phyloP scores from a whole-genome alignment of 164 flowering plant species.

The Berberis thunbergii region DNA sequence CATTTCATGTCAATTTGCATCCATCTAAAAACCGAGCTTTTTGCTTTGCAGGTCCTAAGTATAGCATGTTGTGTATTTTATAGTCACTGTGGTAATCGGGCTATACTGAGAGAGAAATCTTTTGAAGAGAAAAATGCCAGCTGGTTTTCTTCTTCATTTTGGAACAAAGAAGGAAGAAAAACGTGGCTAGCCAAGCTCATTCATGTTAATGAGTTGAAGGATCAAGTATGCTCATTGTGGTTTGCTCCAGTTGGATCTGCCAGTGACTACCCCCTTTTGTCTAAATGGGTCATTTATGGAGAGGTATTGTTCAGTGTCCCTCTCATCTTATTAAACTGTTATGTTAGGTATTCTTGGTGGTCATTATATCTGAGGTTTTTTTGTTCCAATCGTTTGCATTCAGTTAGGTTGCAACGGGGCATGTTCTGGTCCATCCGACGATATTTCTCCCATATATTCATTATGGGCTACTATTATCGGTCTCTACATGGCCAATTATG shows the following conservation, averaged over 20 bases:
- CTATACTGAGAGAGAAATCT: conserved; percentile 49
- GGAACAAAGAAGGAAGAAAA: conserved; percentile 68
- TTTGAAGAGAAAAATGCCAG: conserved; percentile 47
- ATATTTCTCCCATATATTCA: conserved; percentile 93
- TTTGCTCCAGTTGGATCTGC: conserved; percentile 99
- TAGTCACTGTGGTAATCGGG: conserved; percentile 95
- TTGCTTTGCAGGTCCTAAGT: conserved; percentile 69
- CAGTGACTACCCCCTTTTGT: conserved; percentile 89
- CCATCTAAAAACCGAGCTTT: neutral
- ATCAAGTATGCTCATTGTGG: conserved; percentile 94
- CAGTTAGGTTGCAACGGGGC: conserved; percentile 75
- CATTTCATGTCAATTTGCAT: neutral
- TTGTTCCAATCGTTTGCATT: conserved; percentile 3
- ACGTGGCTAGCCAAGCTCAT: conserved; percentile 67
- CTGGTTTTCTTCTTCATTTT: conserved; percentile 48
- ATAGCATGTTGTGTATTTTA: conserved; percentile 97
- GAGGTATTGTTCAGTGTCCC: conserved; percentile 41
- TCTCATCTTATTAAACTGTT: neutral
- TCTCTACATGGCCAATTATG: conserved; percentile 95
- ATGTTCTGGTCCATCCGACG: conserved; percentile 68
- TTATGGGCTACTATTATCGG: conserved; percentile 99
- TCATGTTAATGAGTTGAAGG: conserved; percentile 73
- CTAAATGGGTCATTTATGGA: conserved; percentile 98
- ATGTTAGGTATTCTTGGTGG: neutral
- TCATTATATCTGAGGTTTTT: neutral